phyloP scores from a whole-genome alignment of 257 asterid genomes.

The Leonotis leonurus region DNA sequence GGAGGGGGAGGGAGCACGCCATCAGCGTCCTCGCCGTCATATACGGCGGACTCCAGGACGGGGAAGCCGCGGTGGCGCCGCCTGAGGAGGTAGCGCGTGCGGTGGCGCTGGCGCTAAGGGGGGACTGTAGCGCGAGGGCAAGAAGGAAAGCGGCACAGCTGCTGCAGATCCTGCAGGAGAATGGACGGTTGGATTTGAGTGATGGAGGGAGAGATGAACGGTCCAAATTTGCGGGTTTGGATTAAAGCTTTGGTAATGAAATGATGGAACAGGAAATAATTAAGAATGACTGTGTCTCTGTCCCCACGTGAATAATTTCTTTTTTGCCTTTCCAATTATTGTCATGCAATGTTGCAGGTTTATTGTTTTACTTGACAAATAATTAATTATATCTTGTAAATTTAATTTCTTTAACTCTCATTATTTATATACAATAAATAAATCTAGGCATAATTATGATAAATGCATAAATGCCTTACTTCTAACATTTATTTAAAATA shows the following conservation, averaged over 20 bases:
- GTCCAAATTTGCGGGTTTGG: background rate
- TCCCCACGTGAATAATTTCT: background rate
- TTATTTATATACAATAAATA: no score
- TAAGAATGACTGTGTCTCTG: background rate
- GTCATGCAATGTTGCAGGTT: background rate
- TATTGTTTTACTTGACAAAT: background rate
- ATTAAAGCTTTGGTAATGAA: slow-evolving; percentile 1
- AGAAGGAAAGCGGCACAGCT: slow-evolving; percentile 81
- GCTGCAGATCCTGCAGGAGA: slow-evolving; percentile 55
- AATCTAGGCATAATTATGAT: no score
- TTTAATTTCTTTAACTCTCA: no score
- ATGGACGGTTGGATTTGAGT: slow-evolving; percentile 35
- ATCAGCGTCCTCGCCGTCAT: slow-evolving; percentile 63
- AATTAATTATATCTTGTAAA: background rate
- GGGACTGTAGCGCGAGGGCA: slow-evolving; percentile 63
- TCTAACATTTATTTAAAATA: no score
- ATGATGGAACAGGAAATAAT: no score
- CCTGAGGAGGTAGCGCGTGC: slow-evolving; percentile 93
- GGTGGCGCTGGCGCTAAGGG: slow-evolving; percentile 65
- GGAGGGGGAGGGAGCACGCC: slow-evolving; percentile 72
- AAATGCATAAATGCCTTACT: no score
- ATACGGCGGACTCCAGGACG: slow-evolving; percentile 38
- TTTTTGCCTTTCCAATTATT: background rate
- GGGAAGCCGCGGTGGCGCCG: slow-evolving; percentile 47
- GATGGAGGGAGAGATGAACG: slow-evolving; percentile 30